A percentile compares a stretch with the other conserved stretches of the same genome.
Evolutionary conservation across 148 eudicot genomes (phyloP).

Genomic region (Camellia japonica): DNA sequence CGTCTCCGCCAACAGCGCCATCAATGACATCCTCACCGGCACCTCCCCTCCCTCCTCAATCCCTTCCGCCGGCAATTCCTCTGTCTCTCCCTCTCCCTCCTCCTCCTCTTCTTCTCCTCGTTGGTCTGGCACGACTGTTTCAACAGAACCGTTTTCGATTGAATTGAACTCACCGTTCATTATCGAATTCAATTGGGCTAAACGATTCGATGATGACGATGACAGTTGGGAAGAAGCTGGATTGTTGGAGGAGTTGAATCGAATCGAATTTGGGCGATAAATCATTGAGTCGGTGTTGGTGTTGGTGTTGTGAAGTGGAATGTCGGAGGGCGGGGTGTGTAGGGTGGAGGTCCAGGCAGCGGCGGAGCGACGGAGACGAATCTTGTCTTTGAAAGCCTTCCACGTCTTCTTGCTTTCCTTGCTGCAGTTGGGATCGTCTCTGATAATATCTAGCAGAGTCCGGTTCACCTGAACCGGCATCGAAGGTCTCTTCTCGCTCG

Average conservation of each 20-base stretch:
- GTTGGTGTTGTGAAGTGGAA: constrained; percentile 15
- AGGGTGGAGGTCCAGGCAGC: constrained; percentile 38
- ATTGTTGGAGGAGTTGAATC: not conserved
- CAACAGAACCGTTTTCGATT: not conserved
- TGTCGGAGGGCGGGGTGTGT: constrained; percentile 32
- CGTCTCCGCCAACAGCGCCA: constrained; percentile 82
- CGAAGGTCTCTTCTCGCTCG: constrained; percentile 28
- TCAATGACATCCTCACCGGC: constrained; percentile 67
- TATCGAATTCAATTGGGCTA: constrained; percentile 1
- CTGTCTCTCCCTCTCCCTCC: not conserved
- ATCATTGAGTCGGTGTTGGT: constrained; percentile 8
- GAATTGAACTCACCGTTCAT: not conserved
- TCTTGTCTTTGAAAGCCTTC: constrained; percentile 32
- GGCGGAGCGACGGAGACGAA: constrained; percentile 30
- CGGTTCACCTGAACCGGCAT: constrained; percentile 28
- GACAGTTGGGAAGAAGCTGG: constrained; percentile 4
- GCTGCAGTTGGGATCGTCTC: constrained; percentile 27
- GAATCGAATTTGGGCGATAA: not conserved
- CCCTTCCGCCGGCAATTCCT: constrained; percentile 16
- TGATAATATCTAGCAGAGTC: constrained; percentile 47
- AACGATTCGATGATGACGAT: constrained; percentile 21
- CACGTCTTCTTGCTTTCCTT: constrained; percentile 30
- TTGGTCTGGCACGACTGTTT: not conserved
- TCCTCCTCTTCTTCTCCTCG: not conserved
- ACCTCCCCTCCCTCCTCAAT: constrained; percentile 19